Base-by-base conservation (phyloP, 2,329 filamentous ascomycete species). In the Emmonsiellopsis sp. region DNA sequence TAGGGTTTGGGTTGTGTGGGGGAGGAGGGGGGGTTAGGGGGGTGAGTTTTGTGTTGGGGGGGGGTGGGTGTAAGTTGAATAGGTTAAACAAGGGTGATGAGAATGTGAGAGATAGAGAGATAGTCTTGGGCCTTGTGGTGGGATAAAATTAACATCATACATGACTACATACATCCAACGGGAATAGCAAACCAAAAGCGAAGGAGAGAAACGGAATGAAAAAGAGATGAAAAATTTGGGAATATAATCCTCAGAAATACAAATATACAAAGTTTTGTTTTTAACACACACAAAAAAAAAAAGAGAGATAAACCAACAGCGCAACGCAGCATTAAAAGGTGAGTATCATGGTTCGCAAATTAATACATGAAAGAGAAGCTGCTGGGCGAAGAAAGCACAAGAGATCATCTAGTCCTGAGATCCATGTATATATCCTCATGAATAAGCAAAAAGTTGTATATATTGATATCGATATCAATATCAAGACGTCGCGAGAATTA, bases 1-100 rank as follows among this genome's bases (percentile, higher is more conserved):
- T 13, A 50, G 51, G 13, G 46, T 57, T 9, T 20, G 54, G 9
- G 54, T 57, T 32, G 55, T 57, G n/a, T 57, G 53, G 37, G 55
- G 55, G 11, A 41, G 32, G 31, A 52, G 46, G 15, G 38, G 7
- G 26, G 49, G 34, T 26, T 42, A 9, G 43, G 49, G 26, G 4
- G 31, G 10, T 32, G n/a, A n/a, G 9, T 41, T 40, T 49, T 9
- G 15, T 11, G 32, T n/a, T 10, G 43, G 20, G n/a, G n/a, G n/a
- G n/a, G n/a, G n/a, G n/a, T n/a, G n/a, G n/a, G 37, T 40, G 11
- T 11, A 11, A 47, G 9, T 5, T 32, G 30, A 45, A 6, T 30
- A 47, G 45, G 5, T 31, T 35, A 38, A 8, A n/a, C n/a, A 40
- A 5, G 1, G 13, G 30, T 30, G 38, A 40, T 16, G n/a, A n/a